phyloP scores from a whole-genome alignment of 768 basidiomycete genomes.

The Pleurotus pulmonarius region DNA sequence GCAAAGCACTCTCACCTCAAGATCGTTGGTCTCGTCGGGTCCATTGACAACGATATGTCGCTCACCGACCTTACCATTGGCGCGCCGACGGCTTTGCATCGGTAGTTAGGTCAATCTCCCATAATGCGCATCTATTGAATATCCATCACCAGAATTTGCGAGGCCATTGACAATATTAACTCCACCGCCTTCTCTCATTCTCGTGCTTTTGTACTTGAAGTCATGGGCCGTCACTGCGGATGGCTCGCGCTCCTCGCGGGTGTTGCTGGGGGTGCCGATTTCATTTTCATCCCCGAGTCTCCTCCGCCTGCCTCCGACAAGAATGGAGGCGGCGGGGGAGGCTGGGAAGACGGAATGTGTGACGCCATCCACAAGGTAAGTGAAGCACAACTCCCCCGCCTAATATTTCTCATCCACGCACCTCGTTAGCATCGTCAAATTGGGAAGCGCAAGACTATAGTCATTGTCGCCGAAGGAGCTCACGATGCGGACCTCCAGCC shows the following conservation, averaged over 20 bases:
- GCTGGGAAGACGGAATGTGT: constrained; percentile 93
- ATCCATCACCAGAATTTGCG: constrained; percentile 61
- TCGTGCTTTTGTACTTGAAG: constrained; percentile 95
- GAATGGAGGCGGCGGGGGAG: constrained; percentile 38
- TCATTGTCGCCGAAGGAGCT: constrained; percentile 97
- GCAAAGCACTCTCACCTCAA: constrained; percentile 77
- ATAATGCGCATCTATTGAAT: not conserved
- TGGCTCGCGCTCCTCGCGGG: constrained; percentile 95
- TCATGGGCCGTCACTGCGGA: constrained; percentile 99
- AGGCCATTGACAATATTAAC: constrained; percentile 97
- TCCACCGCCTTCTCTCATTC: constrained; percentile 96
- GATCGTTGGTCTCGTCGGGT: constrained; percentile 98
- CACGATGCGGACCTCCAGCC: constrained; percentile 84
- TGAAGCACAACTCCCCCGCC: constrained; percentile 8
- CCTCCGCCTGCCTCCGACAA: constrained; percentile 49
- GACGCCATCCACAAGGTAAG: constrained; percentile 72
- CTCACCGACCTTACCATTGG: constrained; percentile 98
- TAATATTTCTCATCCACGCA: not conserved
- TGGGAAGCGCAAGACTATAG: constrained; percentile 97
- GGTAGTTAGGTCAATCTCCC: constrained; percentile 22
- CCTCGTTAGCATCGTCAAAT: constrained; percentile 74
- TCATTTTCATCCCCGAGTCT: constrained; percentile 94
- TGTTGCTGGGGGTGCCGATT: constrained; percentile 91
- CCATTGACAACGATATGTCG: constrained; percentile 99
- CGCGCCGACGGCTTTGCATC: constrained; percentile 89